Evolutionary conservation across 352 stramenopile genomes (phyloP).

Genomic region (Phytopythium vexans): DNA sequence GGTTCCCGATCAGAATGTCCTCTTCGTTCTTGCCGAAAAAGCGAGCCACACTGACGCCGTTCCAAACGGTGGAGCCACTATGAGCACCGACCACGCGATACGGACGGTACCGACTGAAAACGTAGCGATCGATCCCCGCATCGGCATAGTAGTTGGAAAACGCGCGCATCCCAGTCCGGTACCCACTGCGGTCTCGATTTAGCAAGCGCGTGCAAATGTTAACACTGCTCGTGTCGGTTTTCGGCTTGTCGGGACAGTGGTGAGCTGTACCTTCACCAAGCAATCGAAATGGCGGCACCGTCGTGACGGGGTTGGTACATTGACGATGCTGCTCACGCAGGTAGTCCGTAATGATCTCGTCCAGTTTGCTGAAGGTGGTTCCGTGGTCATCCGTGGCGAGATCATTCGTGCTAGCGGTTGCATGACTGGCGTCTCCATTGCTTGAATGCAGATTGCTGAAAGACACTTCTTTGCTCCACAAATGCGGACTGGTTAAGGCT

Average conservation of each 20-base stretch:
- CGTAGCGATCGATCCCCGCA: slow-evolving; percentile 70
- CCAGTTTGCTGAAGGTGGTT: slow-evolving; percentile 44
- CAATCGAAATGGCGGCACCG: slow-evolving; percentile 83
- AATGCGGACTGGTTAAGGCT: slow-evolving; percentile 21
- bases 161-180: slow-evolving; percentile 32
- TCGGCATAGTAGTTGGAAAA: slow-evolving; percentile 58
- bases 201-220: slow-evolving; percentile 68
- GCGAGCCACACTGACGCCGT: slow-evolving; percentile 50
- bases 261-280: slow-evolving; percentile 52
- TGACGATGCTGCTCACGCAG: slow-evolving; percentile 86
- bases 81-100: slow-evolving; percentile 61
- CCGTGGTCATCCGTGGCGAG: not conserved
- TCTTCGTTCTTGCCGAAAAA: slow-evolving; percentile 64
- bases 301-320: slow-evolving; percentile 83
- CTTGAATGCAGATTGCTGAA: not conserved
- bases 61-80: slow-evolving; percentile 44
- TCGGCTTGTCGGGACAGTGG: slow-evolving; percentile 68
- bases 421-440: no score
- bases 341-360: slow-evolving; percentile 87
- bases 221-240: slow-evolving; percentile 35
- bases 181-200: slow-evolving; percentile 44
- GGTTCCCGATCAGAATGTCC: slow-evolving; percentile 70
- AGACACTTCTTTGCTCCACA: slow-evolving; percentile 12
- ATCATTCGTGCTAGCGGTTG: no score
- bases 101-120: slow-evolving; percentile 74